Percentiles rank a stretch among this genome's conserved stretches.
Conservation (phyloP, 352 stramenopile genomes). For the Pythium pectinolyticum region DNA sequence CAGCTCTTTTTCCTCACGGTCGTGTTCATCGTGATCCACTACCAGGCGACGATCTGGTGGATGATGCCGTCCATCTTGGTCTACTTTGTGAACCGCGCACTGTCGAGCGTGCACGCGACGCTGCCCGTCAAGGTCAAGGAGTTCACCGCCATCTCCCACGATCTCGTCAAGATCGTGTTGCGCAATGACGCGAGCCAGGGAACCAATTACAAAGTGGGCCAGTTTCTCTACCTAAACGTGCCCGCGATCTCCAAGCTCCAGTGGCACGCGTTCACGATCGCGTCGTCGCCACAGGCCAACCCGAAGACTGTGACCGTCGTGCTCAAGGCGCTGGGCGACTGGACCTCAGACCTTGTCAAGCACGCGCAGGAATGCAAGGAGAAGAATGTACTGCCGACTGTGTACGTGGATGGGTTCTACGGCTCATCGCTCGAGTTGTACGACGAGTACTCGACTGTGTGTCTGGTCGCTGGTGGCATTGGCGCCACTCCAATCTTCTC, state of each 20-base stretch:
- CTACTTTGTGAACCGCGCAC: conserved; percentile 38
- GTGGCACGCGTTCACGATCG: conserved; percentile 56
- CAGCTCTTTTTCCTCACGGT: conserved; percentile 33
- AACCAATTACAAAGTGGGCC: conserved; percentile 32
- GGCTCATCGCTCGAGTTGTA: conserved; percentile 36
- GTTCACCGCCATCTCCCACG: conserved; percentile 23
- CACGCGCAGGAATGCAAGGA: conserved; percentile 35
- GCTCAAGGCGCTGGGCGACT: conserved; percentile 45
- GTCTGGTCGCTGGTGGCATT: conserved; percentile 38
- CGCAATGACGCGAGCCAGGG: conserved; percentile 22
- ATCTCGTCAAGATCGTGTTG: conserved; percentile 40
- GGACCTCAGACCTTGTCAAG: conserved; percentile 33
- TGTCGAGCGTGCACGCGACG: conserved; percentile 26
- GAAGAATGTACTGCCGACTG: conserved; percentile 15
- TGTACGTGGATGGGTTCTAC: conserved; percentile 53
- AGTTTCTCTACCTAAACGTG: conserved; percentile 50
- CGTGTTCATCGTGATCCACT: conserved; percentile 48
- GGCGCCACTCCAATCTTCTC: conserved; percentile 42
- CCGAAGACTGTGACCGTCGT: conserved; percentile 35
- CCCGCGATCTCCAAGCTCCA: conserved; percentile 47
- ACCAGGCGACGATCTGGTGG: conserved; percentile 33
- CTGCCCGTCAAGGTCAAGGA: conserved; percentile 32
- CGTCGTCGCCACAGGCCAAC: conserved; percentile 35
- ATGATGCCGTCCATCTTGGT: conserved; percentile 38
- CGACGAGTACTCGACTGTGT: conserved; percentile 24